Evolutionary conservation across 2,329 filamentous ascomycete genomes (phyloP).

Genomic region (Fusarium abutilonis): DNA sequence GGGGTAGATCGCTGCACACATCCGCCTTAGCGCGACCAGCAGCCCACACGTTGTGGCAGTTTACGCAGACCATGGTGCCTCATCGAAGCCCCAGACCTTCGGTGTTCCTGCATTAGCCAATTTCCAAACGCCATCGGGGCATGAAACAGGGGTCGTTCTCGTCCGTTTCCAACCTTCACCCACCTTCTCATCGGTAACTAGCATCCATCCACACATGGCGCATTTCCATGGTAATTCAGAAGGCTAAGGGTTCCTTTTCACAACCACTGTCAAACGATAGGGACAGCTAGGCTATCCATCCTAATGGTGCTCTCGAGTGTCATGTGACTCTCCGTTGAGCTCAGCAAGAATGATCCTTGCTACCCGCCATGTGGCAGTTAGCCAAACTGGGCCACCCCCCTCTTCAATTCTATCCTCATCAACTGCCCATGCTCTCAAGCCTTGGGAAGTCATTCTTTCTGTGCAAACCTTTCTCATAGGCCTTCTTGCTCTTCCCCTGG

Average conservation of each 20-base stretch:
- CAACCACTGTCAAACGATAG: constrained; percentile 16
- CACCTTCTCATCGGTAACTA: constrained; percentile 17
- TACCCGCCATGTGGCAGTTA: constrained; percentile 31
- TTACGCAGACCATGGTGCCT: constrained; percentile 38
- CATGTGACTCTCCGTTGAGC: constrained; percentile 35
- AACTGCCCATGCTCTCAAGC: neutral
- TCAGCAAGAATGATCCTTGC: constrained; percentile 13
- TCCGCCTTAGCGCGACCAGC: constrained; percentile 33
- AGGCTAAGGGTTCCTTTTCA: constrained; percentile 4
- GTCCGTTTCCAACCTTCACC: constrained; percentile 31
- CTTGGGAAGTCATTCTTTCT: neutral
- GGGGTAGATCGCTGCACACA: constrained; percentile 32
- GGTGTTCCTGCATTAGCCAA: constrained; percentile 48
- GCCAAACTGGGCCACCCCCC: constrained; percentile 8
- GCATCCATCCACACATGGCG: constrained; percentile 23
- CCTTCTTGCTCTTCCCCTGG: constrained; percentile 15
- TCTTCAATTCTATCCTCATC: constrained; percentile 8
- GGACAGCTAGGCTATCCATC: constrained; percentile 16
- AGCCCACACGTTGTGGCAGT: constrained; percentile 40
- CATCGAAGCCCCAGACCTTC: constrained; percentile 41
- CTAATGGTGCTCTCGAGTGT: constrained; percentile 5
- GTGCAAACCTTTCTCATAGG: constrained; percentile 14
- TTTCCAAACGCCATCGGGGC: constrained; percentile 37
- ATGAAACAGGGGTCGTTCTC: constrained; percentile 46
- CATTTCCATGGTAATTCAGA: constrained; percentile 8